These are phyloP conservation scores for Kuraishia ogatae DNA, from an alignment of 805 yeast species.

Conservation along the genomic window DNA sequence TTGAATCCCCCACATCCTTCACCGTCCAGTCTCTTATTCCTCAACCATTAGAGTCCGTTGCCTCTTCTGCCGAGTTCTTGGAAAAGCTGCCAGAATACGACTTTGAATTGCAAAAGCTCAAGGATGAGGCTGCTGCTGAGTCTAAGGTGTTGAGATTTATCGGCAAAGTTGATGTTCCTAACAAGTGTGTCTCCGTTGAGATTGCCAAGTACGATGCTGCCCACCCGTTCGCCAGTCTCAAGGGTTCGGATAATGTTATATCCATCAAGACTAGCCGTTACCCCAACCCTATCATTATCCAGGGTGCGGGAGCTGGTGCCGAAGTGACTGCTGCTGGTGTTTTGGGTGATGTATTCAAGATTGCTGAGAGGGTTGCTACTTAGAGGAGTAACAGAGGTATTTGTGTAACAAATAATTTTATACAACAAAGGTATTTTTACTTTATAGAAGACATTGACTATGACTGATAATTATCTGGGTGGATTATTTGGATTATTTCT, in stretches of 20 bases:
- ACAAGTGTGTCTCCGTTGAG: conserved; percentile 71
- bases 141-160: conserved; percentile 89
- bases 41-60: conserved; percentile 64
- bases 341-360: conserved; percentile 84
- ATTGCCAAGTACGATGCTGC: conserved; percentile 78
- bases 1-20: conserved; percentile 85
- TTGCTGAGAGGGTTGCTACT: conserved; percentile 72
- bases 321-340: conserved; percentile 75
- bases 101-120: conserved; percentile 64
- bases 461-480: too few species aligned
- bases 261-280: conserved; percentile 89
- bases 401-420: neutral
- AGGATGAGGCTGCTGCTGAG: conserved; percentile 73
- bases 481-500: too few species aligned
- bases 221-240: conserved; percentile 92
- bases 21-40: conserved; percentile 94
- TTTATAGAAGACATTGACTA: too few species aligned
- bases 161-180: conserved; percentile 76
- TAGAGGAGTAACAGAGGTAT: conserved; percentile 1
- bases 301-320: conserved; percentile 94
- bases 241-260: conserved; percentile 94
- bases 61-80: conserved; percentile 72
- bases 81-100: conserved; percentile 78
- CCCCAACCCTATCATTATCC: conserved; percentile 85
- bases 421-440: too few species aligned